Evolutionary conservation across 768 basidiomycete species (phyloP), one percentile per base, ranked within the genome.

Genomic region (Tubosaeta sp.): DNA sequence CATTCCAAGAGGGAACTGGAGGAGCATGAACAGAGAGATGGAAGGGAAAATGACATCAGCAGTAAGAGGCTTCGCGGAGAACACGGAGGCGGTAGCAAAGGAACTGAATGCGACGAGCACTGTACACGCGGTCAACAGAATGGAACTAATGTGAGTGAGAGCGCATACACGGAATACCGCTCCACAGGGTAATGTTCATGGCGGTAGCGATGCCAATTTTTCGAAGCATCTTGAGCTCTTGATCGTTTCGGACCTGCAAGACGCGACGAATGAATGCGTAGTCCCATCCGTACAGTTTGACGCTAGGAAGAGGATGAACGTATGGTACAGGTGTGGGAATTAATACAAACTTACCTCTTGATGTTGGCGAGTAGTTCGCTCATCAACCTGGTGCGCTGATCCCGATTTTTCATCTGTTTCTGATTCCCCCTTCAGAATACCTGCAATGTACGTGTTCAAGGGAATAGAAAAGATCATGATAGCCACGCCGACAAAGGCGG

Each of bases 201-300:
- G 87, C 80, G 74, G 84, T 84, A 11, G 78, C 70, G 25, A 95
- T 72, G 3, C 91, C 93, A 51, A 97, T 94, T 65, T 84, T 89
- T 51, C 76, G 78, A 34, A 98, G 76, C 81, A 90, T 85, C 55
- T 76, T 83, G 44, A 98, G 66, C 65, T 95, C 94, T 58, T 84
- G 74, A 51, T 90, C 81, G 64, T 95, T 93, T 39, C 93, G 77
- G 3, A 94, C 87, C 19, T 81, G 76, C n/a, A 85, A 70, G 29
- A 98, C 79, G 50, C 84, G 85, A 46, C 84, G 77, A 27, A 90
- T 78, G 64, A 98, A 97, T 4, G 90, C 86, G 60, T 86, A 82
- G 71, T 98, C 95, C 95, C 95, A 98, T 3, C 89, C 91, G 68
- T 95, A 95, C 5, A 94, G 72, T 65, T 94, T 92, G 66, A 94